Evolutionary conservation across 352 stramenopile genomes (phyloP).

Genomic region (Pythium phragmiticola): DNA sequence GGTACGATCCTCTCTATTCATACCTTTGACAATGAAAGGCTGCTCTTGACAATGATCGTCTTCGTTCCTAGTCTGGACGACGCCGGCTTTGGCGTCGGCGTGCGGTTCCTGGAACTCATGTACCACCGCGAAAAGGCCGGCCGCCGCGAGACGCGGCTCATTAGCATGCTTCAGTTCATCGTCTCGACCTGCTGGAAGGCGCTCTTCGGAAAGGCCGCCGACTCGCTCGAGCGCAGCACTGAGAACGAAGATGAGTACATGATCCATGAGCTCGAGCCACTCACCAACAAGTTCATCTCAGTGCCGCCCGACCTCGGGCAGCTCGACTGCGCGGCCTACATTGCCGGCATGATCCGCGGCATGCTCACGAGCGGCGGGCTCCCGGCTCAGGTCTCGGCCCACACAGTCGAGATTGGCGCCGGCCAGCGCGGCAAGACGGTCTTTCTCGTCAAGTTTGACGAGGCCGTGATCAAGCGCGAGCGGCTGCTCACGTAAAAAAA

Average conservation of each 20-base stretch:
- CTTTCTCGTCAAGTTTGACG: slow-evolving; percentile 87
- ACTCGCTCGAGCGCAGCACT: slow-evolving; percentile 95
- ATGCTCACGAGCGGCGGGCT: slow-evolving; percentile 85
- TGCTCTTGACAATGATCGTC: neutral
- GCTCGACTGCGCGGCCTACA: slow-evolving; percentile 96
- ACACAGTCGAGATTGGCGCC: slow-evolving; percentile 63
- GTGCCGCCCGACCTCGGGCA: slow-evolving; percentile 94
- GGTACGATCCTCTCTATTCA: slow-evolving; percentile 19
- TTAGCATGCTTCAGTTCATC: slow-evolving; percentile 92
- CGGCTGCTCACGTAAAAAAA: slow-evolving; percentile 49
- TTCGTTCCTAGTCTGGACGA: slow-evolving; percentile 80
- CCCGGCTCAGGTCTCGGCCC: slow-evolving; percentile 75
- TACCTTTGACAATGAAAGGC: no score
- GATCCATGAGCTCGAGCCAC: slow-evolving; percentile 93
- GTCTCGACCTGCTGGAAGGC: slow-evolving; percentile 94
- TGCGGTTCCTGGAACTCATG: slow-evolving; percentile 94
- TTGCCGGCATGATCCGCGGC: slow-evolving; percentile 93
- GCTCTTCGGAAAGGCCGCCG: slow-evolving; percentile 95
- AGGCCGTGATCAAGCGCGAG: slow-evolving; percentile 79
- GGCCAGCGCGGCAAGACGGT: slow-evolving; percentile 79
- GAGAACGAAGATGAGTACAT: slow-evolving; percentile 99
- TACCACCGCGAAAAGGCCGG: slow-evolving; percentile 84
- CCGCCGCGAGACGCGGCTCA: slow-evolving; percentile 76
- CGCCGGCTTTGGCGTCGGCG: slow-evolving; percentile 93
- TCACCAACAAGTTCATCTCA: slow-evolving; percentile 97